Evolutionary conservation across 495 filamentous ascomycete species (phyloP).

Genomic region (Aspergillus saccharolyticus): DNA sequence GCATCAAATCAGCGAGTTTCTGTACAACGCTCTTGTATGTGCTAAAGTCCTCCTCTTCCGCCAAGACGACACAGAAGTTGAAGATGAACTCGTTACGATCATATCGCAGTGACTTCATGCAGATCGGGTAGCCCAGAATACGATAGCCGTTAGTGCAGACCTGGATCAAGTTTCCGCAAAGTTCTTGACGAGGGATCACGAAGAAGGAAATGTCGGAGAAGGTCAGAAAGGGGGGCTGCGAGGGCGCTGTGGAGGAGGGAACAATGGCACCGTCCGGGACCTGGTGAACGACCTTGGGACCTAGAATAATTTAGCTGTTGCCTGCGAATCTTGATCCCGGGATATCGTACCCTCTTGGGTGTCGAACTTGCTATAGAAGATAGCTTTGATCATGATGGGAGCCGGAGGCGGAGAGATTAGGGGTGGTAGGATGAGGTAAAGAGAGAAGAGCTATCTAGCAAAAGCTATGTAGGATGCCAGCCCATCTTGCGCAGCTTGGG

Average conservation of each 20-base stretch:
- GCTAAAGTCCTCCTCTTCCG: slow-evolving; percentile 60
- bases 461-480: not conserved
- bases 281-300: slow-evolving; percentile 62
- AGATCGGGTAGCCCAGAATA: slow-evolving; percentile 84
- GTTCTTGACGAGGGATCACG: slow-evolving; percentile 87
- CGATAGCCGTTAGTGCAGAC: slow-evolving; percentile 71
- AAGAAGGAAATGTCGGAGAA: slow-evolving; percentile 80
- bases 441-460: not conserved
- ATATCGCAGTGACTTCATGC: slow-evolving; percentile 70
- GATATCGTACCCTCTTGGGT: slow-evolving; percentile 66
- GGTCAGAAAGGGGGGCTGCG: slow-evolving; percentile 64
- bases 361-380: slow-evolving; percentile 94
- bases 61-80: slow-evolving; percentile 87
- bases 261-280: slow-evolving; percentile 66
- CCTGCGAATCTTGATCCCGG: slow-evolving; percentile 4
- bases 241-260: slow-evolving; percentile 45
- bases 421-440: not conserved
- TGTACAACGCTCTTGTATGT: slow-evolving; percentile 77
- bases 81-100: slow-evolving; percentile 96
- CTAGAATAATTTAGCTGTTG: slow-evolving; percentile 37
- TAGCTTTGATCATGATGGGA: slow-evolving; percentile 71
- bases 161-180: slow-evolving; percentile 78
- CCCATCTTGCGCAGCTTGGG: not conserved
- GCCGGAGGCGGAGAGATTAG: slow-evolving; percentile 8
- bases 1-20: slow-evolving; percentile 79